phyloP scores from a whole-genome alignment of 2,329 filamentous ascomycete species.

The Tolypocladium ovalisporum region DNA sequence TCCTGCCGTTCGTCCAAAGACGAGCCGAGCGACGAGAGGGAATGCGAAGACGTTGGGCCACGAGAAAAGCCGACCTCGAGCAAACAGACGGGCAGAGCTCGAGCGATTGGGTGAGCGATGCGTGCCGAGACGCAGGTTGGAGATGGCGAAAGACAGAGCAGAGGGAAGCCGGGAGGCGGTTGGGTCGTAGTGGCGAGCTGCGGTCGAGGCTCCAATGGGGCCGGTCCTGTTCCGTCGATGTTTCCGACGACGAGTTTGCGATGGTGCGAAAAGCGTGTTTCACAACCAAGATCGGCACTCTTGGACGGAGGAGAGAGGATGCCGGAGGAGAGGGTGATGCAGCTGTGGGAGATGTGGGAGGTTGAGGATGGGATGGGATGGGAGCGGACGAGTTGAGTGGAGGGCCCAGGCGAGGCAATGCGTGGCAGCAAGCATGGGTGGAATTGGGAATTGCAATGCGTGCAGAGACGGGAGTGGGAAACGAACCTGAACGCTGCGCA shows the following conservation, averaged over 20 bases:
- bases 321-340: neutral
- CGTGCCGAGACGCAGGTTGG: neutral
- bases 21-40: neutral
- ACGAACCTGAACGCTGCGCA: neutral
- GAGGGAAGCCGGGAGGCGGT: neutral
- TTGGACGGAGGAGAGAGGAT: neutral
- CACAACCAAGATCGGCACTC: neutral
- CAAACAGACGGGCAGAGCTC: slow-evolving; percentile 1
- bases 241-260: neutral
- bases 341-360: neutral
- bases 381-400: neutral
- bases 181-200: neutral
- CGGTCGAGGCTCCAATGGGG: neutral
- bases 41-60: neutral
- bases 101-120: slow-evolving; percentile 1
- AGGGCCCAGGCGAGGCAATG: neutral
- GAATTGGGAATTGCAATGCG: neutral
- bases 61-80: neutral
- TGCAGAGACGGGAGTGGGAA: neutral
- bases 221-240: neutral
- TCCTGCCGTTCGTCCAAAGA: neutral
- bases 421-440: neutral
- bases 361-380: neutral
- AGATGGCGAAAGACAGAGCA: neutral
- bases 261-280: neutral